Evolutionary conservation across 257 asterid species (phyloP).

Genomic region (Nicotiana paniculata): DNA sequence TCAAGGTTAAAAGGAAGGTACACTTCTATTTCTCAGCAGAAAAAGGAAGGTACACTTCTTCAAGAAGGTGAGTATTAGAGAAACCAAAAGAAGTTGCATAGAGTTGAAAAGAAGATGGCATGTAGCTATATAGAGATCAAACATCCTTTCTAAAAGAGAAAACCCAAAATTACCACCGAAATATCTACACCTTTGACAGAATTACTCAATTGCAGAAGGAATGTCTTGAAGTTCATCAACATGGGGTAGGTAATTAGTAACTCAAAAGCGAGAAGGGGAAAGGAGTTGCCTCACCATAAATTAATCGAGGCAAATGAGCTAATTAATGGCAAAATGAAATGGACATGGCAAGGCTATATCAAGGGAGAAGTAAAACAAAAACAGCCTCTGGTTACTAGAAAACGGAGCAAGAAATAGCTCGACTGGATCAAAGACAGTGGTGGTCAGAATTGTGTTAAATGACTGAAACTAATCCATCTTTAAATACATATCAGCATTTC

Average conservation of each 20-base stretch:
- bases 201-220: background rate
- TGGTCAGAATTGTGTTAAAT: background rate
- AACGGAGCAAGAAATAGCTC: background rate
- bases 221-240: background rate
- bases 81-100: background rate
- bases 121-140: background rate
- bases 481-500: background rate
- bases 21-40: background rate
- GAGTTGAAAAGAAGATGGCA: background rate
- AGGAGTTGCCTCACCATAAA: background rate
- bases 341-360: background rate
- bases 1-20: background rate
- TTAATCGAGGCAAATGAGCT: background rate
- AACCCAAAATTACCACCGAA: background rate
- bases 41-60: background rate
- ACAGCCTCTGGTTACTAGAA: background rate
- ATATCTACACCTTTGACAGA: background rate
- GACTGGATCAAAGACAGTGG: background rate
- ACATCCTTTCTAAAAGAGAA: background rate
- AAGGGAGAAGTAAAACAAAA: background rate
- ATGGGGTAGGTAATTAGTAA: background rate
- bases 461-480: background rate
- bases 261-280: background rate
- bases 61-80: background rate
- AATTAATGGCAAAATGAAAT: background rate